Conservation (phyloP, 805 yeast genomes). For the Schizosaccharomyces japonicus region DNA sequence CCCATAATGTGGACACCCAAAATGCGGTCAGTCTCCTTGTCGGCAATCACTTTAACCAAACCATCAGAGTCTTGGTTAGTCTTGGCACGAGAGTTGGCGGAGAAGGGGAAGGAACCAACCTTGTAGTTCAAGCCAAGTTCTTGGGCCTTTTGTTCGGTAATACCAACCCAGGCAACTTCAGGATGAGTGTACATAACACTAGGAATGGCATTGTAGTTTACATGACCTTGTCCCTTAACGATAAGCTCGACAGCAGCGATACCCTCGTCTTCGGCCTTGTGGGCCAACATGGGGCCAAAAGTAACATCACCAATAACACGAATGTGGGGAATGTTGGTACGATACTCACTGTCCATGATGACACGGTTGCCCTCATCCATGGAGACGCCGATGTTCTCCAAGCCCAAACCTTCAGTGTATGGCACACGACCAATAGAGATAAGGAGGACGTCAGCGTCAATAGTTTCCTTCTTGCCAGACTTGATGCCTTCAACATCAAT, state of each 20-base stretch:
- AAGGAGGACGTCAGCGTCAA: constrained; percentile 78
- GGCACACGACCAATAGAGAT: constrained; percentile 99
- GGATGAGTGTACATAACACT: constrained; percentile 98
- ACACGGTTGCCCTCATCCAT: constrained; percentile 78
- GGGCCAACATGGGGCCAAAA: constrained; percentile 97
- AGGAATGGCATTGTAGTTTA: constrained; percentile 92
- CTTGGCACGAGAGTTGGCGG: constrained; percentile 98
- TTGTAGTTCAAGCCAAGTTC: constrained; percentile 77
- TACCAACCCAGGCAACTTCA: constrained; percentile 98
- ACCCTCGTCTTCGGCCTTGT: constrained; percentile 99
- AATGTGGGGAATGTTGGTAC: constrained; percentile 77
- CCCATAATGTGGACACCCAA: constrained; percentile 94
- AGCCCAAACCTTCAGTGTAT: constrained; percentile 66
- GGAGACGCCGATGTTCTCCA: constrained; percentile 75
- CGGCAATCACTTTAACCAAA: constrained; percentile 83
- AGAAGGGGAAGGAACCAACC: constrained; percentile 93
- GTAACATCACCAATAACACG: constrained; percentile 97
- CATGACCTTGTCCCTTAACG: constrained; percentile 88
- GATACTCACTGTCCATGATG: constrained; percentile 80
- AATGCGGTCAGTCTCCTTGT: constrained; percentile 89
- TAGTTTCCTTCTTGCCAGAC: constrained; percentile 49
- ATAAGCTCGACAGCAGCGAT: constrained; percentile 92
- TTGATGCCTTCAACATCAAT: constrained; percentile 77
- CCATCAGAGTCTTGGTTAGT: constrained; percentile 94
- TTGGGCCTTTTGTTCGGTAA: constrained; percentile 82